Percentiles rank a stretch among this genome's conserved stretches.
phyloP scores from a whole-genome alignment of 2,329 filamentous ascomycete species.

The Hirsutella thompsonii region DNA sequence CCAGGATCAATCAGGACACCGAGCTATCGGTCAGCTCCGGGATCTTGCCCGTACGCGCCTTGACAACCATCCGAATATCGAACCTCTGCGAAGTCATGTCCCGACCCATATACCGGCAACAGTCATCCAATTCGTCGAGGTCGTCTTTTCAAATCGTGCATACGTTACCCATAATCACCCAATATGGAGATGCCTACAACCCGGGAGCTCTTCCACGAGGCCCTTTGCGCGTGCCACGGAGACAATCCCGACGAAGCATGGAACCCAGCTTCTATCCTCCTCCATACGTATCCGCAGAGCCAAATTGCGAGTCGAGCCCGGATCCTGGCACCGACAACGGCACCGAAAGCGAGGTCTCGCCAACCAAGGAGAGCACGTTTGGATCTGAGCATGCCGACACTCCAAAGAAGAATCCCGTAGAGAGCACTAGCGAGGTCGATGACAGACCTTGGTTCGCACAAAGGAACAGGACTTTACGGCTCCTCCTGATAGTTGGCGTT shows the following conservation, averaged over 20 bases:
- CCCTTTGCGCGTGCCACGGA: slow-evolving; percentile 17
- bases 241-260: slow-evolving; percentile 12
- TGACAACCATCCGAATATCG: too few relatives aligned
- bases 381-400: slow-evolving; percentile 6
- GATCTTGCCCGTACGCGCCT: too few relatives aligned
- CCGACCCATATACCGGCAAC: slow-evolving; percentile 1
- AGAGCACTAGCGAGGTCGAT: slow-evolving; percentile 2
- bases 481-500: slow-evolving; percentile 15
- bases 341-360: neutral
- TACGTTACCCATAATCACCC: slow-evolving; percentile 23
- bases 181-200: slow-evolving; percentile 15
- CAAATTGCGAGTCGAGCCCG: neutral
- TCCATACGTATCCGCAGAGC: slow-evolving; percentile 9
- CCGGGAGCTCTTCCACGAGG: slow-evolving; percentile 10
- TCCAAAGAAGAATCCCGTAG: neutral
- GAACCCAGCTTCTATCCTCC: slow-evolving; percentile 9
- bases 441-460: slow-evolving; percentile 8
- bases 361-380: slow-evolving; percentile 5
- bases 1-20: too few relatives aligned
- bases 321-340: neutral
- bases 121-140: slow-evolving; percentile 7
- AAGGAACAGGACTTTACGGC: slow-evolving; percentile 18
- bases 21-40: too few relatives aligned
- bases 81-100: neutral
- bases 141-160: slow-evolving; percentile 14